Conservation (phyloP, 129 eudicot genomes). For the Heracleum sosnowskyi region DNA sequence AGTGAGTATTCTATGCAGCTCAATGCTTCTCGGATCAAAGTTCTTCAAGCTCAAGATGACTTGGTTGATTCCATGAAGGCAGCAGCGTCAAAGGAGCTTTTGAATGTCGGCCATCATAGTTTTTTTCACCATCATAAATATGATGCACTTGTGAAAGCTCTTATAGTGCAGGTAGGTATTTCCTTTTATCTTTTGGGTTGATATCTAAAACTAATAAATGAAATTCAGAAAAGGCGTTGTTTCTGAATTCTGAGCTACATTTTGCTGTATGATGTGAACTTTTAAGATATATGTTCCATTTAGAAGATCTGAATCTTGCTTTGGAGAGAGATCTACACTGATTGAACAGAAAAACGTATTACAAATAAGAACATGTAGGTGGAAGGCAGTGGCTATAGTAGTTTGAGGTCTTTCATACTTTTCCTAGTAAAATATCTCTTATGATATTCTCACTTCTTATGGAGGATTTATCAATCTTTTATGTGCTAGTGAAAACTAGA, state of each 20-base stretch:
- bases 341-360: background rate
- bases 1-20: conserved; percentile 97
- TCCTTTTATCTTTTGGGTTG: background rate
- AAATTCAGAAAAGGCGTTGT: background rate
- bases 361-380: background rate
- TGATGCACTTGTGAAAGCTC: conserved; percentile 50
- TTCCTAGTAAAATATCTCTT: background rate
- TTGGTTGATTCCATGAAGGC: conserved; percentile 86
- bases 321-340: background rate
- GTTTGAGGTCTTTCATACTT: background rate
- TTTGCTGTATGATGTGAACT: background rate
- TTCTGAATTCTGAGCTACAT: background rate
- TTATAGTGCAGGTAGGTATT: conserved; percentile 66
- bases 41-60: conserved; percentile 99
- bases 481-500: background rate
- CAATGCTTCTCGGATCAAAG: conserved; percentile 91
- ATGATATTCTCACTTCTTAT: background rate
- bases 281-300: background rate
- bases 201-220: background rate
- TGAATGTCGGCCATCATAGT: conserved; percentile 50
- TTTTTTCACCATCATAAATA: conserved; percentile 46
- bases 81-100: conserved; percentile 74
- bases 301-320: background rate
- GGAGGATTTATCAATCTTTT: background rate
- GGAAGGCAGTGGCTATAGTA: background rate